Base-by-base conservation (phyloP, 2,329 filamentous ascomycete genomes). In the Penicillium sp. region DNA sequence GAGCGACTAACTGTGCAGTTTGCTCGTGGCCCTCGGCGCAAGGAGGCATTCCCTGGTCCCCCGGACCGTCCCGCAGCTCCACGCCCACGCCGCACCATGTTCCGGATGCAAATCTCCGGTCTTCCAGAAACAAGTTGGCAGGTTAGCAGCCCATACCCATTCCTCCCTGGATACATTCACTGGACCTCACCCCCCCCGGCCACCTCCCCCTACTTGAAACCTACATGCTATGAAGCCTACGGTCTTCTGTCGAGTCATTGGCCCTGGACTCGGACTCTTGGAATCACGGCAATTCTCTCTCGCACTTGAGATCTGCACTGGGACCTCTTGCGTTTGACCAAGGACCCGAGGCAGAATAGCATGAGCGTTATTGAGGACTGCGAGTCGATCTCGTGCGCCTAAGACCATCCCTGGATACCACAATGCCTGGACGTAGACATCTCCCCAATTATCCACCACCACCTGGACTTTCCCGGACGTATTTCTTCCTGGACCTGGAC, bases 81-180 rank as follows among this genome's bases (percentile, higher is more conserved):
- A 61, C 90, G 94, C 70, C 94, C 94, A 61, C 89, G 94, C 71
- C 91, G 94, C 75, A 99, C 94, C 64, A 87, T 91, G 64, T 91
- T 92, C 77, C 89, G 94, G 75, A 97, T 99, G 94, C 88, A 93
- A 76, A 95, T 99, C 71, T 89, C 90, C 81, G 93, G 92, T 80
- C 90, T 99, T 77, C 92, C 93, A 74, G 93, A 97, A 83, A 99
- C 94, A 83, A 97, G 92, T 86, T 99, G 94, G 94, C 94, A 99
- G 94, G 94, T 99, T 88, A 94, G 94, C 89, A 70, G 62, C 60
- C 66, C 66, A 70, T 59, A 46, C 60, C 63, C 63, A 63, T 65
- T 68, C 57, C 52, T 49, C 51, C 58, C 53, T 61, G 67, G 65
- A 68, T 59, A 42, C 49, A 68, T 59, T 41, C 49, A 61, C 52